These are phyloP conservation scores for Ilex aquifolium DNA, from an alignment of 257 asterid species.

Conservation along the genomic window DNA sequence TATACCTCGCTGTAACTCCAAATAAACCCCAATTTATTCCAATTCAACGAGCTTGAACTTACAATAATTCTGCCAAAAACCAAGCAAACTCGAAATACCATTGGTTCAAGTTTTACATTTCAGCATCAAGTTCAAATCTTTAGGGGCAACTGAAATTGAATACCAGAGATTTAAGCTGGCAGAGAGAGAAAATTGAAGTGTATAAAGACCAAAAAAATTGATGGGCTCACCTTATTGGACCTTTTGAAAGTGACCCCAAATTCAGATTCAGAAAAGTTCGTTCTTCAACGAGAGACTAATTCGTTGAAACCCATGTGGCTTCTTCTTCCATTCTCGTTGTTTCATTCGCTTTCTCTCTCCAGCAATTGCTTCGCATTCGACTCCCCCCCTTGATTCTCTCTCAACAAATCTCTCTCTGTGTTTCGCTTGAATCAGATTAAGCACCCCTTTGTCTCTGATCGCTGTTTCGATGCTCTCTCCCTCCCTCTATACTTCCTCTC, in stretches of 20 bases:
- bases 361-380: not conserved
- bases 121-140: slow-evolving; percentile 48
- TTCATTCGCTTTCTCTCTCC: slow-evolving; percentile 23
- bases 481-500: not conserved
- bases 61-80: slow-evolving; percentile 20
- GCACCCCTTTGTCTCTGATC: not conserved
- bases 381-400: not conserved
- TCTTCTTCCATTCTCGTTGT: slow-evolving; percentile 31
- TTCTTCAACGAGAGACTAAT: slow-evolving; percentile 22
- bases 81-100: slow-evolving; percentile 27
- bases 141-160: slow-evolving; percentile 21
- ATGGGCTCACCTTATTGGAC: slow-evolving; percentile 52
- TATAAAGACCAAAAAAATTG: slow-evolving; percentile 10
- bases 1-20: slow-evolving; percentile 37
- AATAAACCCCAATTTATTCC: slow-evolving; percentile 32
- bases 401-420: not conserved
- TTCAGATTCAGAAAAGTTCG: slow-evolving; percentile 2
- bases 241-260: slow-evolving; percentile 28
- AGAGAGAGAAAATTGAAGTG: slow-evolving; percentile 20
- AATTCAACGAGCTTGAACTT: slow-evolving; percentile 16
- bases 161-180: slow-evolving; percentile 43
- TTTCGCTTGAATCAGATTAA: not conserved
- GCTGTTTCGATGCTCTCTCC: not conserved
- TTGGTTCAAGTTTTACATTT: slow-evolving; percentile 46
- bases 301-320: slow-evolving; percentile 43